Evolutionary conservation across 2,329 filamentous ascomycete species (phyloP).

Genomic region (Podosphaera leucotricha): DNA sequence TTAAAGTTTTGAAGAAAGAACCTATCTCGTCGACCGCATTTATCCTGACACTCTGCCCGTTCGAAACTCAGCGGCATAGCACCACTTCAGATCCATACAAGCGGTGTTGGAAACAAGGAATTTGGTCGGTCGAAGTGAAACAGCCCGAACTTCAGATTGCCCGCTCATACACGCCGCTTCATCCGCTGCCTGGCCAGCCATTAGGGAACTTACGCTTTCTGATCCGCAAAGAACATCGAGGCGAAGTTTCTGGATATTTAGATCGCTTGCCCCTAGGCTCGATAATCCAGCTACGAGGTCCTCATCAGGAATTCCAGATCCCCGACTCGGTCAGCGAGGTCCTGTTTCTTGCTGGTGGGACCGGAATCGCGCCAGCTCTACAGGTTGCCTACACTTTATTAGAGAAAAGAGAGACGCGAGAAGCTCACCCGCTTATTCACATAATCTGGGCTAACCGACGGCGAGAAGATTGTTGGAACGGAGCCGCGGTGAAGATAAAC

Average conservation of each 20-base stretch:
- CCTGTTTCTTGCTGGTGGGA: slow-evolving; percentile 76
- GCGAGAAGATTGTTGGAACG: slow-evolving; percentile 40
- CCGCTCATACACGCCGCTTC: slow-evolving; percentile 74
- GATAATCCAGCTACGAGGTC: slow-evolving; percentile 54
- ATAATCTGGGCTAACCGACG: slow-evolving; percentile 65
- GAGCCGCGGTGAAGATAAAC: background rate
- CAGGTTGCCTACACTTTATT: slow-evolving; percentile 49
- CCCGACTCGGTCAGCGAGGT: slow-evolving; percentile 36
- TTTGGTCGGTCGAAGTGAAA: slow-evolving; percentile 83
- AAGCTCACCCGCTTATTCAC: slow-evolving; percentile 26
- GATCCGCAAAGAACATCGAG: slow-evolving; percentile 52
- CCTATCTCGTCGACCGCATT: slow-evolving; percentile 42
- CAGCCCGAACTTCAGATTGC: slow-evolving; percentile 88
- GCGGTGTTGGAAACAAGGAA: slow-evolving; percentile 33
- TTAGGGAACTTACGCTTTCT: slow-evolving; percentile 39
- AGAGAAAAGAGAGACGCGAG: slow-evolving; percentile 16
- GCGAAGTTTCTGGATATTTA: slow-evolving; percentile 72
- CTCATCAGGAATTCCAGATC: slow-evolving; percentile 21
- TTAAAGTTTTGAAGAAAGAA: slow-evolving; percentile 36
- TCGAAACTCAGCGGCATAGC: background rate
- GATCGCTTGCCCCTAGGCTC: slow-evolving; percentile 37
- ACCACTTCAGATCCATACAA: slow-evolving; percentile 16
- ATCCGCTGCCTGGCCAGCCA: slow-evolving; percentile 20
- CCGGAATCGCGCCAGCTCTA: slow-evolving; percentile 73
- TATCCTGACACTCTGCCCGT: slow-evolving; percentile 38